Evolutionary conservation across 2,329 filamentous ascomycete species (phyloP).

Genomic region (Cytospora mali): DNA sequence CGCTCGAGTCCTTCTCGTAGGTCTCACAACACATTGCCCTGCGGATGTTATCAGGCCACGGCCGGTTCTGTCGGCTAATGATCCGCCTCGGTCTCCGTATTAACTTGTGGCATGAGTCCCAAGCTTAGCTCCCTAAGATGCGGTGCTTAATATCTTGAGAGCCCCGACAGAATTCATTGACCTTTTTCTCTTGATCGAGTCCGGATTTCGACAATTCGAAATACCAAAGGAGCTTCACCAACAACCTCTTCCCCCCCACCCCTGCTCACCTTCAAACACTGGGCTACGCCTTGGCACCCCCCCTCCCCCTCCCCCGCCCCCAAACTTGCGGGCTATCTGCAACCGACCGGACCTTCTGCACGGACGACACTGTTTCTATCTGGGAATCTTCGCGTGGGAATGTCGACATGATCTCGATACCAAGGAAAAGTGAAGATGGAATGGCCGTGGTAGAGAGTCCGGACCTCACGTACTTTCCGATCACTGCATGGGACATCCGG

Average conservation of each 20-base stretch:
- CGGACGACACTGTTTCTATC: slow-evolving; percentile 12
- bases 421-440: slow-evolving; percentile 18
- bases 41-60: neutral
- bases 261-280: slow-evolving; percentile 3
- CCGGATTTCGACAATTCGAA: neutral
- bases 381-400: slow-evolving; percentile 11
- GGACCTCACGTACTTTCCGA: slow-evolving; percentile 18
- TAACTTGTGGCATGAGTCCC: neutral
- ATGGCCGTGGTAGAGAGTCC: slow-evolving; percentile 18
- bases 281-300: neutral
- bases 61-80: neutral
- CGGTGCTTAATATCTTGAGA: neutral
- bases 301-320: slow-evolving; percentile 3
- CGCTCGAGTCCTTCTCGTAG: neutral
- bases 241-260: no score
- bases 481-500: slow-evolving; percentile 22
- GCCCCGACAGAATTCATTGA: neutral
- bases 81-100: neutral
- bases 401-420: slow-evolving; percentile 17
- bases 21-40: neutral
- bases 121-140: neutral
- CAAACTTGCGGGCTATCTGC: slow-evolving; percentile 13
- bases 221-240: slow-evolving; percentile 1
- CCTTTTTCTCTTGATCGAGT: neutral
- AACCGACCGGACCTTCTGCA: slow-evolving; percentile 3